Base-by-base conservation (phyloP, 2,329 filamentous ascomycete species). In the Onygena corvina region DNA sequence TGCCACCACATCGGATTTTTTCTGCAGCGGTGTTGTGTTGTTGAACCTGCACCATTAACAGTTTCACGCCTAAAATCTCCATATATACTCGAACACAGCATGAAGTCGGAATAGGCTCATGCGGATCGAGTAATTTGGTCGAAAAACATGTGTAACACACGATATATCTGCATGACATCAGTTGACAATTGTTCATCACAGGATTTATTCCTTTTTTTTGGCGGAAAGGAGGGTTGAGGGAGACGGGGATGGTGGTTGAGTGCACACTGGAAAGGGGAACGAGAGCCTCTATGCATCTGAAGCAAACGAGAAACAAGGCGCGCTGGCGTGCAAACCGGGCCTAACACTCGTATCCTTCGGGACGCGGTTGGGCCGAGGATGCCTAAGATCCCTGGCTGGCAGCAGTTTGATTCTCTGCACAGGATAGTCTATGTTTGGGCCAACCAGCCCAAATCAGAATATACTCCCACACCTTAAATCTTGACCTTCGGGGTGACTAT, bases 391-490 rank as follows among this genome's bases (percentile, higher is more conserved):
- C 38, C 38, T 42, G 38, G 29, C 29, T 4, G 29, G 38, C 38
- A n/a, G 20, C 38, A 12, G 38, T 42, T 42, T 16, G 11, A 42
- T 42, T 16, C 38, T 42, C 38, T 42, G 38, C 38, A 42, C 38
- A 14, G 16, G 38, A 42, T 42, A 42, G 38, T 42, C 38, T 42
- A 42, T 42, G 38, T 42, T 42, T 42, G 38, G 38, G 21, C 38
- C 38, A 42, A 29, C 38, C 38, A 27, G 38, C 38, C 38, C 38
- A 14, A 42, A 42, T 42, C 38, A n/a, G 27, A 42, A 42, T 42
- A 11, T 25, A 42, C 21, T 11, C 23, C 27, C 23, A 42, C 38
- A 42, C 38, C 38, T 42, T 42, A 42, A 42, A 42, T 42, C 20
- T 20, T 42, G 38, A 42, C 21, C 11, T 27, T 7, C 14, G 12